phyloP scores from a whole-genome alignment of 108 stramenopile genomes.

The Skeletonema menzelii region DNA sequence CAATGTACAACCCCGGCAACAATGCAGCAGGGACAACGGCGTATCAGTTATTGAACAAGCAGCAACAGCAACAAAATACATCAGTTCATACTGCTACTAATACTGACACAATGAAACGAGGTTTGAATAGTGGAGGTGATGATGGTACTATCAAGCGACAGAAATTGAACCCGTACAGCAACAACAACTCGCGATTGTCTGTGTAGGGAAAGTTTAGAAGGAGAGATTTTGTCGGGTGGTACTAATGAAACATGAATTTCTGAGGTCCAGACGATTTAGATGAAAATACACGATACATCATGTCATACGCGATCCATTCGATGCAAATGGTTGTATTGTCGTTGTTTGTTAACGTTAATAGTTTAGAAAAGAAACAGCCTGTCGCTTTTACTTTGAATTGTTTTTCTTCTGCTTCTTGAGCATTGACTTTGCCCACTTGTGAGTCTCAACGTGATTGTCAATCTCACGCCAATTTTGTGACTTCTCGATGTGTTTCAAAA shows the following conservation, averaged over 20 bases:
- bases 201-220: neutral
- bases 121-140: neutral
- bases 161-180: conserved; percentile 36
- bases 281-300: too few relatives aligned
- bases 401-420: conserved; percentile 3
- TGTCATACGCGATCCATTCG: too few relatives aligned
- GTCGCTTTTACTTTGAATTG: neutral
- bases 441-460: neutral
- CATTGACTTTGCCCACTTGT: conserved; percentile 7
- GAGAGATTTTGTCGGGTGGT: too few relatives aligned
- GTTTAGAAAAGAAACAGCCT: neutral
- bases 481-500: neutral
- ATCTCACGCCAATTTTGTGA: conserved; percentile 5
- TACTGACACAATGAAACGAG: neutral
- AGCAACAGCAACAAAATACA: conserved; percentile 2
- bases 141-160: conserved; percentile 24
- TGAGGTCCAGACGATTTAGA: too few relatives aligned
- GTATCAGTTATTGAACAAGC: neutral
- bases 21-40: neutral
- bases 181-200: neutral
- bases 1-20: conserved; percentile 6
- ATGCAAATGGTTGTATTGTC: too few relatives aligned
- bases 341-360: too few relatives aligned
- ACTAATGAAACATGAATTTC: too few relatives aligned
- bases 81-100: neutral